Conservation (phyloP, 768 basidiomycete genomes). For the Rhizopogon vinicolor region DNA sequence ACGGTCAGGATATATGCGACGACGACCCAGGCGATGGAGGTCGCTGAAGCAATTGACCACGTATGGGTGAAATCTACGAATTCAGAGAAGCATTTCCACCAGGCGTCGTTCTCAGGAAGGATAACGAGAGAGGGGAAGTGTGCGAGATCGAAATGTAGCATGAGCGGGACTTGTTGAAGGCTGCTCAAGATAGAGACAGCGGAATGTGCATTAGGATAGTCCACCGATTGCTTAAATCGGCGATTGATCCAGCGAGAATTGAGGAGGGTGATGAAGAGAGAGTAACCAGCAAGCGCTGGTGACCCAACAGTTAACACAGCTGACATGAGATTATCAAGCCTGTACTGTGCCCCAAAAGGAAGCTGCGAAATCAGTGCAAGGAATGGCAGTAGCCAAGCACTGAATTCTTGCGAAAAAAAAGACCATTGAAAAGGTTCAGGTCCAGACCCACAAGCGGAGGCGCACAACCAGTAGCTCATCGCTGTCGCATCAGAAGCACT, state of each 20-base stretch:
- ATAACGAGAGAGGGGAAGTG: slow-evolving; percentile 31
- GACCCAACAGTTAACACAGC: slow-evolving; percentile 40
- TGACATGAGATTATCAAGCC: slow-evolving; percentile 37
- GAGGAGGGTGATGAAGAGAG: slow-evolving; percentile 31
- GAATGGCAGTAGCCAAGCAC: slow-evolving; percentile 43
- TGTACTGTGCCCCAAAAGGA: slow-evolving; percentile 37
- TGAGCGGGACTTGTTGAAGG: slow-evolving; percentile 30
- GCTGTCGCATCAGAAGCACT: slow-evolving; percentile 5
- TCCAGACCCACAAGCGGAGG: slow-evolving; percentile 4
- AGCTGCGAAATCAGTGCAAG: slow-evolving; percentile 44
- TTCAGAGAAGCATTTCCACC: slow-evolving; percentile 27
- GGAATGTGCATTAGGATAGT: slow-evolving; percentile 15
- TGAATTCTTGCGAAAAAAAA: slow-evolving; percentile 29
- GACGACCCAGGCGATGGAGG: slow-evolving; percentile 32
- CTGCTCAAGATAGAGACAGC: slow-evolving; percentile 28
- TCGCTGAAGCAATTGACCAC: slow-evolving; percentile 28
- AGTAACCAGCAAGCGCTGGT: slow-evolving; percentile 35
- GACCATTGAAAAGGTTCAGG: slow-evolving; percentile 13
- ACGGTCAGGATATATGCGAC: slow-evolving; percentile 9
- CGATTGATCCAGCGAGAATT: slow-evolving; percentile 37
- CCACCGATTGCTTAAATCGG: slow-evolving; percentile 21
- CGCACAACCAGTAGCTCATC: slow-evolving; percentile 6
- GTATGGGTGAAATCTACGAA: slow-evolving; percentile 29
- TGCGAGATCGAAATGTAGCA: slow-evolving; percentile 17
- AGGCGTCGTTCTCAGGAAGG: slow-evolving; percentile 31